Evolutionary conservation across 2,329 filamentous ascomycete genomes (phyloP), one percentile per base, ranked within the genome.

Genomic region (Truncatella angustata): DNA sequence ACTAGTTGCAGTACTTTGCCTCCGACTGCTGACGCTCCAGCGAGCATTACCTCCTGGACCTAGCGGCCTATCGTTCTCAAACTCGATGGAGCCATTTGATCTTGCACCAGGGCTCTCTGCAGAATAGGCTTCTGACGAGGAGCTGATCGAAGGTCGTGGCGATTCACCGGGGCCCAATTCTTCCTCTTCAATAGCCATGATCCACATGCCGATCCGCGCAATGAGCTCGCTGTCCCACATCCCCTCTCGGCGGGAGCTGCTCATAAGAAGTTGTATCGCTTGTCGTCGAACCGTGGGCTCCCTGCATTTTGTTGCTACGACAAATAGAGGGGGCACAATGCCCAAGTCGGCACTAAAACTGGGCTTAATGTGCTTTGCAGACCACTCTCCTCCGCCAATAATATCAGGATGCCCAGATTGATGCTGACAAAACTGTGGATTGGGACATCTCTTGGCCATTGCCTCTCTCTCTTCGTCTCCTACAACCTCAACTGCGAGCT

Each of bases 141-240:
- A 65, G 16, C 58, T 65, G 20, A 66, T 69, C 6, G 57, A 62
- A 47, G 61, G 63, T 23, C 63, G 59, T 49, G 43, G 55, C 6
- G 44, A 54, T n/a, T 63, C 62, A 14, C 59, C 61, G 5, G 53
- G 49, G 2, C 57, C 52, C 7, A 70, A 69, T 3, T 74, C 71
- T 5, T 71, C 73, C 58, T 84, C 81, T 58, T 84, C 81, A 14
- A 83, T 71, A 7, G 72, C 67, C 63, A 79, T 75, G 34, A 84
- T 72, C 79, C 80, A 84, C 53, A 71, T 72, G 43, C 74, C 76
- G 57, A 84, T 82, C 6, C 74, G 74, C 1, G 80, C 80, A 10
- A 76, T 73, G 54, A 84, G 72, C 56, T 81, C 77, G 59, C 80
- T 85, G 60, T 89, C 85, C 85, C 85, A 88, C 76, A 88, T 84